Evolutionary conservation across 495 filamentous ascomycete species (phyloP).

Genomic region (Penicillium silybi): DNA sequence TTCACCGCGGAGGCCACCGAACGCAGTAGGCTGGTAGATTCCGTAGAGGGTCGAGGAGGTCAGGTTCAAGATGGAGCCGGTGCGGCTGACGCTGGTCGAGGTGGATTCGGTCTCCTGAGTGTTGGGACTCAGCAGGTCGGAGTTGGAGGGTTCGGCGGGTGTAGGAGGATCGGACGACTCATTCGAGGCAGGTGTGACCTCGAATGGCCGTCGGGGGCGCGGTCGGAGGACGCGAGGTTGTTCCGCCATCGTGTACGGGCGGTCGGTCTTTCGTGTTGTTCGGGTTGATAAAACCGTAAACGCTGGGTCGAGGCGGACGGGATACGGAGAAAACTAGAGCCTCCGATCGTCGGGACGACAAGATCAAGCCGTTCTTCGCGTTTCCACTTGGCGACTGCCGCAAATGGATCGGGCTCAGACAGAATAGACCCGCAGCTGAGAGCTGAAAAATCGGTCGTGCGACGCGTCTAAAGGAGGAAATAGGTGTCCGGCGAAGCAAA

Average conservation of each 20-base stretch:
- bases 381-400: not conserved
- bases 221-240: conserved; percentile 62
- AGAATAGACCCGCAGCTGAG: not conserved
- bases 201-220: conserved; percentile 71
- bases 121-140: conserved; percentile 31
- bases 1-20: conserved; percentile 49
- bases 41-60: conserved; percentile 86
- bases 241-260: conserved; percentile 35
- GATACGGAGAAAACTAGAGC: conserved; percentile 4
- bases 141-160: conserved; percentile 36
- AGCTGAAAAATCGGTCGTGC: conserved; percentile 1
- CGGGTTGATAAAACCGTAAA: not conserved
- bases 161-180: conserved; percentile 50
- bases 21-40: conserved; percentile 74
- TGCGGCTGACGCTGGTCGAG: conserved; percentile 48
- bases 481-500: conserved; percentile 7
- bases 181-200: conserved; percentile 52
- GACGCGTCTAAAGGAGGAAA: conserved; percentile 4
- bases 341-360: conserved; percentile 3
- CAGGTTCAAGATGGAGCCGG: conserved; percentile 77
- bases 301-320: not conserved
- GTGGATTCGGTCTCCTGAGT: conserved; percentile 22
- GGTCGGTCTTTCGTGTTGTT: not conserved
- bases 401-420: not conserved
- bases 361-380: not conserved